phyloP scores from a whole-genome alignment of 2,329 filamentous ascomycete species.

The Graphilbum ipis-grandicollis region DNA sequence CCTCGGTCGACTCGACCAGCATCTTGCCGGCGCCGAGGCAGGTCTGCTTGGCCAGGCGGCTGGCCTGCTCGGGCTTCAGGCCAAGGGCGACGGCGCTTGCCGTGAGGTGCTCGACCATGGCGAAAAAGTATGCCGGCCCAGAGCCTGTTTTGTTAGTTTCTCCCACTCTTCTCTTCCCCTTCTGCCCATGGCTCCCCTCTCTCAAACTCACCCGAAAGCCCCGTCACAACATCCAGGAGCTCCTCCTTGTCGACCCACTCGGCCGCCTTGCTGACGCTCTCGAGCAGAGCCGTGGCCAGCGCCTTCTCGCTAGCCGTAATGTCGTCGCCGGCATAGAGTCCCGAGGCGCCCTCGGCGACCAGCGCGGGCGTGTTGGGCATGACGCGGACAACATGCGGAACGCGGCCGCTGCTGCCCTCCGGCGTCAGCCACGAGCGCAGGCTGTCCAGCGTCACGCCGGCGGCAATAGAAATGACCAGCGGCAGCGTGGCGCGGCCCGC shows the following conservation, averaged over 20 bases:
- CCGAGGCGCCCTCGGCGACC: slow-evolving; percentile 31
- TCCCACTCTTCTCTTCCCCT: neutral
- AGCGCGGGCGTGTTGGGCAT: slow-evolving; percentile 36
- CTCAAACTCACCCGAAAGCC: slow-evolving; percentile 25
- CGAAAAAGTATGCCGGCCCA: slow-evolving; percentile 35
- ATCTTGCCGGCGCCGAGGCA: slow-evolving; percentile 33
- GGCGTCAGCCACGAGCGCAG: slow-evolving; percentile 24
- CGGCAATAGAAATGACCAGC: slow-evolving; percentile 29
- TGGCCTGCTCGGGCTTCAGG: slow-evolving; percentile 28
- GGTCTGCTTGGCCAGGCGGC: slow-evolving; percentile 30
- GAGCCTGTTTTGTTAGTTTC: slow-evolving; percentile 18
- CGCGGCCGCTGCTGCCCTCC: slow-evolving; percentile 12
- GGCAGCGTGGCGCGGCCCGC: slow-evolving; percentile 17
- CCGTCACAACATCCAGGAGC: slow-evolving; percentile 31
- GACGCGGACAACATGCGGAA: slow-evolving; percentile 28
- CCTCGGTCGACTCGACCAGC: slow-evolving; percentile 27
- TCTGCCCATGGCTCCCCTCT: neutral
- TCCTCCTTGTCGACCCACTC: slow-evolving; percentile 33
- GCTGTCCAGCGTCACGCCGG: slow-evolving; percentile 27
- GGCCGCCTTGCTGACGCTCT: slow-evolving; percentile 26
- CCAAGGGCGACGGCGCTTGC: slow-evolving; percentile 25
- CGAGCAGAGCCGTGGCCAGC: slow-evolving; percentile 23
- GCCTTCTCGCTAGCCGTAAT: slow-evolving; percentile 24
- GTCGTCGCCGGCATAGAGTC: slow-evolving; percentile 24
- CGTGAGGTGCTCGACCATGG: slow-evolving; percentile 32